Conservation (phyloP, 73 alveolate species). For the Symbiodinium natans region DNA sequence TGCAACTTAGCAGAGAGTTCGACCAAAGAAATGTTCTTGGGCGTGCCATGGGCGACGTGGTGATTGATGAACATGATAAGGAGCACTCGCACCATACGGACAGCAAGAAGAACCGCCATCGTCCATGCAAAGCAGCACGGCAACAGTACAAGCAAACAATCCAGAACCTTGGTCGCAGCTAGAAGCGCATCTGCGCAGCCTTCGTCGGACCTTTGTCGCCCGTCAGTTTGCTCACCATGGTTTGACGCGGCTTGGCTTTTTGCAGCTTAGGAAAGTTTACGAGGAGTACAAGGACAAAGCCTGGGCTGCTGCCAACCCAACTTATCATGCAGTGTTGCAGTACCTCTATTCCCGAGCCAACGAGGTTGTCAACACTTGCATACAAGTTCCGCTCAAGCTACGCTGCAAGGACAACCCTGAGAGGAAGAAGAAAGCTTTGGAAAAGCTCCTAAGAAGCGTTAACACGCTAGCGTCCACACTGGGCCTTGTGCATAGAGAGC, state of each 20-base stretch:
- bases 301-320: no score
- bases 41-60: not conserved
- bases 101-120: constrained; percentile 62
- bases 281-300: constrained; percentile 63
- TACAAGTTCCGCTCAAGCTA: not conserved
- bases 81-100: constrained; percentile 59
- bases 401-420: constrained; percentile 53
- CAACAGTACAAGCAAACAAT: constrained; percentile 73
- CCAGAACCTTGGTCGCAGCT: constrained; percentile 37
- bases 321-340: not conserved
- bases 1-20: constrained; percentile 17
- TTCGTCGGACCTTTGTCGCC: no score
- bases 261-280: constrained; percentile 23
- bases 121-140: constrained; percentile 86
- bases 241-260: no score
- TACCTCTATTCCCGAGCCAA: not conserved
- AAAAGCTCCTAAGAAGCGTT: constrained; percentile 17
- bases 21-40: not conserved
- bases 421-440: constrained; percentile 57
- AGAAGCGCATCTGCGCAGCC: not conserved
- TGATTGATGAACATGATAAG: not conserved
- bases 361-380: not conserved
- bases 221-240: no score
- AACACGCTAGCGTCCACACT: not conserved
- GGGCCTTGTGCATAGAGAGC: no score